Conservation (phyloP, 257 asterid genomes). For the Lithospermum erythrorhizon region DNA sequence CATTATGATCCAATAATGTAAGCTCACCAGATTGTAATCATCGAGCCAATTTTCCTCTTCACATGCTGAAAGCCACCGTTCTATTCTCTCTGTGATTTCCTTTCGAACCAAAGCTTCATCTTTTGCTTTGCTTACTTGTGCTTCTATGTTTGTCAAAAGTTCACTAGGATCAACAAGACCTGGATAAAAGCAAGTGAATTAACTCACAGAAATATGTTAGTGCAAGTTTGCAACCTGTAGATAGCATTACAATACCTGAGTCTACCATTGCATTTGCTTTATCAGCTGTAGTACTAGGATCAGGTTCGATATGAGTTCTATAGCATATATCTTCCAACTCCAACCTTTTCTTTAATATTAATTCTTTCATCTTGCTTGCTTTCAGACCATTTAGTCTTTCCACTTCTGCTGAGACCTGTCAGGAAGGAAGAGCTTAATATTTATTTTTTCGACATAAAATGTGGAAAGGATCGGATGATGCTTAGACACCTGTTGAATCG, state of each 20-base stretch:
- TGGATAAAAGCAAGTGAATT: constrained; percentile 18
- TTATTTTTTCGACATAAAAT: background rate
- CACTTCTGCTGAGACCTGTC: constrained; percentile 65
- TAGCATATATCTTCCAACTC: constrained; percentile 79
- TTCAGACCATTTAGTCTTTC: constrained; percentile 77
- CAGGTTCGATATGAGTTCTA: constrained; percentile 70
- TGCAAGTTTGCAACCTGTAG: background rate
- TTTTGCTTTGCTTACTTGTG: constrained; percentile 59
- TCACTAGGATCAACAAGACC: constrained; percentile 95
- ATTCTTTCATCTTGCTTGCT: constrained; percentile 90
- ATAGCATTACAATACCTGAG: constrained; percentile 41
- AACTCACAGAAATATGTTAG: background rate
- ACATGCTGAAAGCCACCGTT: constrained; percentile 89
- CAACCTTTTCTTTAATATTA: constrained; percentile 67
- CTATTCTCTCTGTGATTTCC: constrained; percentile 75
- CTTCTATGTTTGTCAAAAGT: constrained; percentile 70
- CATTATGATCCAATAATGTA: background rate
- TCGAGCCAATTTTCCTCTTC: constrained; percentile 96
- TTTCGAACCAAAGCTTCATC: constrained; percentile 76
- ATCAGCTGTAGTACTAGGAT: constrained; percentile 75
- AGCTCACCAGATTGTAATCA: constrained; percentile 61
- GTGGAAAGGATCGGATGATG: background rate
- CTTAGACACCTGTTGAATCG: constrained; percentile 54
- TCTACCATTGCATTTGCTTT: constrained; percentile 84
- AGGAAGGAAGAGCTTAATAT: constrained; percentile 8